phyloP scores from a whole-genome alignment of 169 alveolate genomes.

The Babesia ovata region DNA sequence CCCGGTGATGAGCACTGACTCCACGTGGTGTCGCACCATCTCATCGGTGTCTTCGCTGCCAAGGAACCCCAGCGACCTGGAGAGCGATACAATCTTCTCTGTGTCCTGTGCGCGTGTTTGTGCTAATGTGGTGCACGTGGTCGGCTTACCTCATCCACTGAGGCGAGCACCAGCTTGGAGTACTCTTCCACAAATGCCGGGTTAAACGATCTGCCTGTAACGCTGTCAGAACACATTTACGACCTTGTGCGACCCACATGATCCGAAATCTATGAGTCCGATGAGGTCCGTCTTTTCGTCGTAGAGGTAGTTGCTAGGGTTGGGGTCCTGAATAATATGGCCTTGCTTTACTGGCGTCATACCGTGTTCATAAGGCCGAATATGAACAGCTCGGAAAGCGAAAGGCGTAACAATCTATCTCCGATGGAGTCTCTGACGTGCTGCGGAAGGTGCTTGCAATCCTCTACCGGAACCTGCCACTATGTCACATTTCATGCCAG shows the following conservation, averaged over 20 bases:
- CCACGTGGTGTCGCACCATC: slow-evolving; percentile 81
- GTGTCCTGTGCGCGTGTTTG: slow-evolving; percentile 51
- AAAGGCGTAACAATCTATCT: slow-evolving; percentile 74
- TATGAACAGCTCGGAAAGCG: slow-evolving; percentile 84
- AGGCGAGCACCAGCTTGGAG: slow-evolving; percentile 80
- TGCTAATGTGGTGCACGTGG: slow-evolving; percentile 42
- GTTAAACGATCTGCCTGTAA: slow-evolving; percentile 68
- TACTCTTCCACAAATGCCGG: slow-evolving; percentile 81
- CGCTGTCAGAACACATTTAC: background rate
- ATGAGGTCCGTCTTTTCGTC: slow-evolving; percentile 73
- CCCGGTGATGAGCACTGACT: slow-evolving; percentile 77
- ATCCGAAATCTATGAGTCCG: slow-evolving; percentile 88
- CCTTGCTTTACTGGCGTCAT: background rate
- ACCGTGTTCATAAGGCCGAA: slow-evolving; percentile 85
- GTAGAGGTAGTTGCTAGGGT: slow-evolving; percentile 88
- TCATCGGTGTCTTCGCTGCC: slow-evolving; percentile 82
- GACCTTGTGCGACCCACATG: slow-evolving; percentile 68
- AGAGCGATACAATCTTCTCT: slow-evolving; percentile 30
- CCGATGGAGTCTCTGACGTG: slow-evolving; percentile 81
- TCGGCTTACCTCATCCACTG: slow-evolving; percentile 58
- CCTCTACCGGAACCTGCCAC: slow-evolving; percentile 59
- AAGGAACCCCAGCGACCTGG: slow-evolving; percentile 78
- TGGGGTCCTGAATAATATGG: slow-evolving; percentile 79
- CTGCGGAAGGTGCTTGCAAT: slow-evolving; percentile 48
- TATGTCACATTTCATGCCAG: background rate